phyloP scores from a whole-genome alignment of 2,329 filamentous ascomycete species.

The Pestalotiopsis sp. region DNA sequence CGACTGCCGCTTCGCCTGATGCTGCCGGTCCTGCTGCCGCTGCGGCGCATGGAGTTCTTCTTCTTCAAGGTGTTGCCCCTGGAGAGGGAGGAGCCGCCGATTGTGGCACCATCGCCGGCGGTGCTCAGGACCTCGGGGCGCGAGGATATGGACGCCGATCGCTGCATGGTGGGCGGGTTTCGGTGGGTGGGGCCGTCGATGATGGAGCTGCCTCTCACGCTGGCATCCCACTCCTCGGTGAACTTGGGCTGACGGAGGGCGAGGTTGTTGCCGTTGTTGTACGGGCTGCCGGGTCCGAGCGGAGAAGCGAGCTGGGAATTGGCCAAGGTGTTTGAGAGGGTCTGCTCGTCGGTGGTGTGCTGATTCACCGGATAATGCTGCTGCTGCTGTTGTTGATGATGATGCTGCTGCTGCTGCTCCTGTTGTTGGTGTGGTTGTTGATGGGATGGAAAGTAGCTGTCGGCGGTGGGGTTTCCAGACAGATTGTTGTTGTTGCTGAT shows the following conservation, averaged over 20 bases:
- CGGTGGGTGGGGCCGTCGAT: constrained; percentile 47
- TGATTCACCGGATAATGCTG: constrained; percentile 26
- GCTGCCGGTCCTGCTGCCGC: constrained; percentile 72
- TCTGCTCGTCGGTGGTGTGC: constrained; percentile 32
- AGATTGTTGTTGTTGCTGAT: not conserved
- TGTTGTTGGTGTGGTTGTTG: constrained; percentile 24
- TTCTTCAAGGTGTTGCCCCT: constrained; percentile 82
- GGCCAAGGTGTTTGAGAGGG: constrained; percentile 38
- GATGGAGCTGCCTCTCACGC: constrained; percentile 67
- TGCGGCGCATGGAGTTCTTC: constrained; percentile 76
- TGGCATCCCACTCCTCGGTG: constrained; percentile 73
- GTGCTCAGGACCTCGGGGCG: constrained; percentile 47
- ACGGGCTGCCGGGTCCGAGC: constrained; percentile 23
- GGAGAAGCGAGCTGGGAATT: constrained; percentile 35
- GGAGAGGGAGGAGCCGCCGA: constrained; percentile 36
- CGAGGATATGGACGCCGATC: constrained; percentile 61
- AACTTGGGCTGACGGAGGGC: constrained; percentile 51
- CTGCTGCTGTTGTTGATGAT: constrained; percentile 17
- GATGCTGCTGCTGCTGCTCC: constrained; percentile 10
- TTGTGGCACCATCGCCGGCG: constrained; percentile 37
- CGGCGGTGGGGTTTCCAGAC: constrained; percentile 16
- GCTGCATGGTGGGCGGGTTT: constrained; percentile 48
- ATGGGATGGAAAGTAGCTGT: constrained; percentile 24
- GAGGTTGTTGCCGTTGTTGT: constrained; percentile 10
- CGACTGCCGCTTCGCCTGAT: constrained; percentile 80